Base-by-base conservation (phyloP, 2,329 filamentous ascomycete species). In the Arthrobotrys conoides region DNA sequence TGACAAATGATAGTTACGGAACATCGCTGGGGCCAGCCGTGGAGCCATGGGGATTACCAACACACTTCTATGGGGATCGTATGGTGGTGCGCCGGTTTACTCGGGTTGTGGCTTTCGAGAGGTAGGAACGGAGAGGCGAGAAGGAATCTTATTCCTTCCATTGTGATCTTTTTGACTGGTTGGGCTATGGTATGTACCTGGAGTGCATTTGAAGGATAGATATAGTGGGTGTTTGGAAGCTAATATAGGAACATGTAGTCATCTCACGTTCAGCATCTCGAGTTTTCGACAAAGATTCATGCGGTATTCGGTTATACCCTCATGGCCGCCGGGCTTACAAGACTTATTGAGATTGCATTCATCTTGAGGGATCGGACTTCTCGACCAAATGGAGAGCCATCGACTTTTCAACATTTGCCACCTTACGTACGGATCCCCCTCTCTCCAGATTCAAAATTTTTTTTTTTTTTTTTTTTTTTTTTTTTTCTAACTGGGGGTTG, bases 31-130 rank as follows among this genome's bases (percentile, higher is more conserved):
- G 96, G 96, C 69, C 88, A 88, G 0, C 88, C 89, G 0, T 99
- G 96, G 96, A 93, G 92, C 66, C 90, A 89, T 85, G 98, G 97
- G 83, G 96, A 99, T 84, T 90, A 97, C 86, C 95, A 99, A 84
- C 96, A 99, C 84, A 99, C 96, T 0, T 93, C 92, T n/a, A 98
- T 99, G 95, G 96, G 96, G n/a, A 90, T 99, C 80, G 90, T 99
- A 65, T 99, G 96, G 96, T 99, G 95, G 95, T 92, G 91, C 82
- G 95, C 96, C 6, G 96, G 96, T 24, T 86, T 99, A 33, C 89
- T 95, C 10, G 96, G 96, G 49, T 88, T 99, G 66, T 99, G 95
- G 96, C 87, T 99, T 46, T 97, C 93, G 84, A 89, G 90, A 80
- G 93, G 91, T 83, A 90, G 93, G 71, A 90, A 95, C 80, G 95